phyloP scores from a whole-genome alignment of 768 basidiomycete genomes.

The Termitomyces sp. region DNA sequence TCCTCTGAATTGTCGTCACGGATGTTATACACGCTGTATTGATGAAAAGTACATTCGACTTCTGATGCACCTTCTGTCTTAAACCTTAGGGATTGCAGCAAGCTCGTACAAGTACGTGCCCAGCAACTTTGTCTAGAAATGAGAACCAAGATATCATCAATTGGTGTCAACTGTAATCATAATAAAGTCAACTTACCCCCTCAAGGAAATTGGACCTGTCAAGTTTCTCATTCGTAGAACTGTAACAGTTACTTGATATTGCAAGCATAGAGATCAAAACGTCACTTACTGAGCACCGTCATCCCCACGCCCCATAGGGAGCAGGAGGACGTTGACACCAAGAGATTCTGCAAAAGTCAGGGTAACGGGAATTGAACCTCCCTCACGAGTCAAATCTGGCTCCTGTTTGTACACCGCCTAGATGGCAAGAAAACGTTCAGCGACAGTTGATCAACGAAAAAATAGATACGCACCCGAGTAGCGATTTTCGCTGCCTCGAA shows the following conservation, averaged over 20 bases:
- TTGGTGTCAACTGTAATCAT: not conserved
- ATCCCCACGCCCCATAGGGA: conserved; percentile 92
- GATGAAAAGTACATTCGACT: not conserved
- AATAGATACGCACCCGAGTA: conserved; percentile 51
- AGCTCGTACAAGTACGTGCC: conserved; percentile 81
- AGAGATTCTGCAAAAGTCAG: conserved; percentile 89
- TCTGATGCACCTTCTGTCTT: not conserved
- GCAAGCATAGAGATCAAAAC: not conserved
- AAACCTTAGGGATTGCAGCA: conserved; percentile 21
- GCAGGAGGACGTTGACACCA: conserved; percentile 78
- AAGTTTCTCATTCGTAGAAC: conserved; percentile 93
- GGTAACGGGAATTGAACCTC: conserved; percentile 93
- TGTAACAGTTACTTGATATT: conserved; percentile 18
- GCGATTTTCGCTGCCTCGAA: conserved; percentile 84
- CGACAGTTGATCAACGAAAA: not conserved
- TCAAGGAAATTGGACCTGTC: conserved; percentile 86
- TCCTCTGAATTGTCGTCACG: not conserved
- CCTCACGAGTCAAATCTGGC: conserved; percentile 84
- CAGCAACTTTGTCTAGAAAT: conserved; percentile 58
- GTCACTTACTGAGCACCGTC: conserved; percentile 84
- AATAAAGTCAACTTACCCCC: conserved; percentile 44
- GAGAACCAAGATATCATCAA: not conserved
- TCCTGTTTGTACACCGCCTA: conserved; percentile 62
- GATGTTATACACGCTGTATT: not conserved
- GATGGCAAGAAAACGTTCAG: not conserved